A percentile compares a stretch with the other conserved stretches of the same genome.
Evolutionary conservation across 2,329 filamentous ascomycete species (phyloP).

Genomic region (Ophiostoma sp.): DNA sequence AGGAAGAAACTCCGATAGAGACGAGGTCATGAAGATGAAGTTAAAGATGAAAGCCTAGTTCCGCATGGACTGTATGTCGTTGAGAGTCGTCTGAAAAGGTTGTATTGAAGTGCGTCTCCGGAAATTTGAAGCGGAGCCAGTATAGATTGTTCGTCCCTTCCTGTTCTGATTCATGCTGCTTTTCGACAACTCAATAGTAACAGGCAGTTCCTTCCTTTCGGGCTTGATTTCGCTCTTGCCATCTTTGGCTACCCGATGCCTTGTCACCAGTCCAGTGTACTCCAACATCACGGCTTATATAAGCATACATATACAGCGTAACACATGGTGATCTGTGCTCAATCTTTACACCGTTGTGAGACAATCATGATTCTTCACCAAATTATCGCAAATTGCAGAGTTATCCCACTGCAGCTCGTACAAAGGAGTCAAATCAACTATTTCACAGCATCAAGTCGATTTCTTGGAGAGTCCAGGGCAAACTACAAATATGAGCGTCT

Average conservation of each 20-base stretch:
- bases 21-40: not conserved
- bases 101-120: not conserved
- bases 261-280: too few relatives aligned
- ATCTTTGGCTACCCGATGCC: not conserved
- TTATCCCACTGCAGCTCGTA: not conserved
- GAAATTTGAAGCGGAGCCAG: not conserved
- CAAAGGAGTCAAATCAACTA: not conserved
- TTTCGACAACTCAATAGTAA: not conserved
- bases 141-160: not conserved
- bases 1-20: not conserved
- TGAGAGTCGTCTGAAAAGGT: not conserved
- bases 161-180: not conserved
- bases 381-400: too few relatives aligned
- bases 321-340: slow-evolving; percentile 6
- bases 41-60: not conserved
- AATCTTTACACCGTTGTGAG: too few relatives aligned
- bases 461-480: not conserved
- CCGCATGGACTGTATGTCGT: too few relatives aligned
- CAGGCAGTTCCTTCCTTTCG: not conserved
- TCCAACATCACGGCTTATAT: not conserved
- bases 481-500: not conserved
- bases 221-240: not conserved
- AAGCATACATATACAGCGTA: not conserved
- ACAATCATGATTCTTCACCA: not conserved
- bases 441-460: not conserved